Evolutionary conservation across 495 filamentous ascomycete species (phyloP).

Genomic region (Penicillium lagena): DNA sequence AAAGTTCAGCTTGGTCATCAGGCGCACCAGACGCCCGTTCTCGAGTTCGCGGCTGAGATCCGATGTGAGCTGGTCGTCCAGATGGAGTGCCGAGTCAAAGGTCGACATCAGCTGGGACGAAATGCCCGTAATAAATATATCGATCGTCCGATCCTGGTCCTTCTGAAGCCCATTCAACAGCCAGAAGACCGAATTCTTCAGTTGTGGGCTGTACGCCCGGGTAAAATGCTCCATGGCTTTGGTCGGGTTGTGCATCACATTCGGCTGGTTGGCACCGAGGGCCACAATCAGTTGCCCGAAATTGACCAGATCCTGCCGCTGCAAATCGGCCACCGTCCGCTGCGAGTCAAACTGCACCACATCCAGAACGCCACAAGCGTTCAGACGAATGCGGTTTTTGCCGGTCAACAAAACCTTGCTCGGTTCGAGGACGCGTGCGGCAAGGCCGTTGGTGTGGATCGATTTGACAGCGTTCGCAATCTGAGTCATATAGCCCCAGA

Average conservation of each 20-base stretch:
- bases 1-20: conserved; percentile 75
- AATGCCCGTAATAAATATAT: conserved; percentile 70
- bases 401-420: conserved; percentile 76
- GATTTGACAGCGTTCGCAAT: conserved; percentile 81
- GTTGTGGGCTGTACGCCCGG: conserved; percentile 62
- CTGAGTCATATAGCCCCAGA: conserved; percentile 93
- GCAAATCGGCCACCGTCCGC: conserved; percentile 62
- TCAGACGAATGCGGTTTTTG: conserved; percentile 74
- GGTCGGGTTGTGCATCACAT: conserved; percentile 47
- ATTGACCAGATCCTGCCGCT: conserved; percentile 80
- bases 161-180: conserved; percentile 53
- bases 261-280: conserved; percentile 61
- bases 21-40: conserved; percentile 78
- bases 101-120: conserved; percentile 61
- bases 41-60: conserved; percentile 78
- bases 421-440: conserved; percentile 74
- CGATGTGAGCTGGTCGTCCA: conserved; percentile 63
- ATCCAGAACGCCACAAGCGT: conserved; percentile 80
- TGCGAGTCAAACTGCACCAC: conserved; percentile 71
- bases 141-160: conserved; percentile 58
- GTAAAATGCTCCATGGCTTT: conserved; percentile 65
- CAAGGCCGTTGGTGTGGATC: conserved; percentile 75
- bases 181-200: conserved; percentile 73
- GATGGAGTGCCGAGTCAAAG: conserved; percentile 68
- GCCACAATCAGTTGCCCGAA: conserved; percentile 79